Percentiles rank a stretch among this genome's conserved stretches.
phyloP scores from a whole-genome alignment of 1,284 basidiomycete genomes.

The Apiotrichum porosum region DNA sequence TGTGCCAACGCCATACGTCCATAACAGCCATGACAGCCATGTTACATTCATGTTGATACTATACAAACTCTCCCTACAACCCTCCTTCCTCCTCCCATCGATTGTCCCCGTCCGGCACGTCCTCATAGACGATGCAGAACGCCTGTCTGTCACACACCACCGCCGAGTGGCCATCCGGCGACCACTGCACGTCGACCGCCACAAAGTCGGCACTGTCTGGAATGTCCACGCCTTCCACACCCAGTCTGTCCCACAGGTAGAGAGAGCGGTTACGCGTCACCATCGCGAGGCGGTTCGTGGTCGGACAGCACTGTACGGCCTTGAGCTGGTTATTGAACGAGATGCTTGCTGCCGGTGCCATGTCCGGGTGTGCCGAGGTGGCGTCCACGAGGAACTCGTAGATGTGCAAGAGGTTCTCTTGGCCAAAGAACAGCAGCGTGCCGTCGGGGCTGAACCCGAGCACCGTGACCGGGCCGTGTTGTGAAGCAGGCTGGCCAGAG shows the following conservation, averaged over 20 bases:
- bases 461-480: constrained; percentile 43
- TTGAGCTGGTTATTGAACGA: constrained; percentile 24
- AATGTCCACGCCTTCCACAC: constrained; percentile 37
- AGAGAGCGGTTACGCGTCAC: constrained; percentile 21
- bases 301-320: constrained; percentile 24
- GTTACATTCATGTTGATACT: no score
- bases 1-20: no score
- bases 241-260: constrained; percentile 37
- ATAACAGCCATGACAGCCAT: no score
- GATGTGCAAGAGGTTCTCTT: constrained; percentile 28
- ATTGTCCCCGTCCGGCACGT: background rate
- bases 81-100: constrained; percentile 14
- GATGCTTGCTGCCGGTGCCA: constrained; percentile 25
- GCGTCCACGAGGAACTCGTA: constrained; percentile 32
- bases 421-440: constrained; percentile 58
- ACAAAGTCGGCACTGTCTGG: constrained; percentile 28
- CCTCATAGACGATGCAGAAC: constrained; percentile 37
- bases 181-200: constrained; percentile 21
- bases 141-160: constrained; percentile 21
- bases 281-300: constrained; percentile 16
- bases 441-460: constrained; percentile 74
- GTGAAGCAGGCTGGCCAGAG: background rate
- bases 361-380: constrained; percentile 13
- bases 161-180: constrained; percentile 33
- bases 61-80: no score